Evolutionary conservation across 768 basidiomycete species (phyloP).

Genomic region (Sarcodon aspratus): DNA sequence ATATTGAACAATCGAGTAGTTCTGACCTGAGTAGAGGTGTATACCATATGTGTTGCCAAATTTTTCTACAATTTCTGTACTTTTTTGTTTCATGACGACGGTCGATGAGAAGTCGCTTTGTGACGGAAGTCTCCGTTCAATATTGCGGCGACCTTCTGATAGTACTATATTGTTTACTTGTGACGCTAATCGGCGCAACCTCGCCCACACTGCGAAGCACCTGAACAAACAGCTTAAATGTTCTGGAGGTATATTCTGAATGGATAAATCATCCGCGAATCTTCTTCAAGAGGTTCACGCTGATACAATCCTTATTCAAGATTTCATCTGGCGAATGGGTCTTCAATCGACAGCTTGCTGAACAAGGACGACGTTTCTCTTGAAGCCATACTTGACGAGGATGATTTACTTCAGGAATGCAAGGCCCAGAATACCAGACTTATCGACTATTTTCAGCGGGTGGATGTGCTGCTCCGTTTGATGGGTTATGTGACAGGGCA

Average conservation of each 20-base stretch:
- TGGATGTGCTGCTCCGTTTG: slow-evolving; percentile 71
- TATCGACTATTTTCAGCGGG: slow-evolving; percentile 76
- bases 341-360: slow-evolving; percentile 80
- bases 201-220: background rate
- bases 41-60: background rate
- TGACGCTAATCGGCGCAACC: background rate
- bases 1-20: too few relatives aligned
- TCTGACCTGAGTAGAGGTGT: background rate
- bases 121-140: too few relatives aligned
- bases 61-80: background rate
- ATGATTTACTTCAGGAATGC: slow-evolving; percentile 90
- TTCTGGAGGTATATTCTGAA: slow-evolving; percentile 33
- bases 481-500: slow-evolving; percentile 81
- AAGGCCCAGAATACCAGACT: slow-evolving; percentile 88
- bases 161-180: background rate
- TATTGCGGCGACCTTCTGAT: background rate
- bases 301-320: slow-evolving; percentile 25
- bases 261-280: too few relatives aligned
- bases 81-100: background rate
- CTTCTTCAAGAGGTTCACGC: background rate
- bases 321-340: slow-evolving; percentile 87
- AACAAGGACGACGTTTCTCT: slow-evolving; percentile 85
- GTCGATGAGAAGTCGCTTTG: too few relatives aligned
- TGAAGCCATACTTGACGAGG: slow-evolving; percentile 87
- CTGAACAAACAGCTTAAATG: slow-evolving; percentile 14